These are phyloP conservation scores for Populus euphratica DNA, from an alignment of 345 rosid genomes.

Conservation along the genomic window DNA sequence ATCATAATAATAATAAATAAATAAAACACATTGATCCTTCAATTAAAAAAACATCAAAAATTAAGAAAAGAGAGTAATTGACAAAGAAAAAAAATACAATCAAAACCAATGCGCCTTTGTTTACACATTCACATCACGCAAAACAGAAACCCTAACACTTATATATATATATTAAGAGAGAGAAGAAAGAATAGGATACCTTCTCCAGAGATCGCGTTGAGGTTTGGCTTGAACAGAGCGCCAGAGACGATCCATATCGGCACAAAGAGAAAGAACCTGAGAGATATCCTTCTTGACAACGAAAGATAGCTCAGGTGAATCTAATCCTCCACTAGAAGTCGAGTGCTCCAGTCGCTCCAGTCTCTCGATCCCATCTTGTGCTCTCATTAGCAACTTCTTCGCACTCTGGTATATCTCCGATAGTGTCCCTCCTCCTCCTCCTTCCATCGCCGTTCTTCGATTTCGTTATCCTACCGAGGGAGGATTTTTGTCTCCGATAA, in stretches of 20 bases:
- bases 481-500: no score
- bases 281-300: slow-evolving; percentile 68
- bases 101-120: no score
- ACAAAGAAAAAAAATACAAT: no score
- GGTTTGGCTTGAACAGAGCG: slow-evolving; percentile 69
- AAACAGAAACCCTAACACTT: no score
- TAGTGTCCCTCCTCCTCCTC: slow-evolving; percentile 62
- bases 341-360: slow-evolving; percentile 73
- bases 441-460: slow-evolving; percentile 15
- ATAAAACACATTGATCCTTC: no score
- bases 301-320: slow-evolving; percentile 70
- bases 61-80: no score
- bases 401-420: slow-evolving; percentile 65
- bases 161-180: background rate
- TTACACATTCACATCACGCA: no score
- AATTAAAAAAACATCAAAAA: no score
- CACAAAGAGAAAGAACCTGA: slow-evolving; percentile 69
- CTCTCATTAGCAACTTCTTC: slow-evolving; percentile 52
- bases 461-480: background rate
- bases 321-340: slow-evolving; percentile 48
- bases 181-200: slow-evolving; percentile 28
- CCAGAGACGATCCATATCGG: slow-evolving; percentile 82
- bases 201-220: slow-evolving; percentile 96
- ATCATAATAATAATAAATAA: no score
- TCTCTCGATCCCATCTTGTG: slow-evolving; percentile 81